Evolutionary conservation across 306 rosid species (phyloP), one percentile per base, ranked within the genome.

Genomic region (Quercus rubra): DNA sequence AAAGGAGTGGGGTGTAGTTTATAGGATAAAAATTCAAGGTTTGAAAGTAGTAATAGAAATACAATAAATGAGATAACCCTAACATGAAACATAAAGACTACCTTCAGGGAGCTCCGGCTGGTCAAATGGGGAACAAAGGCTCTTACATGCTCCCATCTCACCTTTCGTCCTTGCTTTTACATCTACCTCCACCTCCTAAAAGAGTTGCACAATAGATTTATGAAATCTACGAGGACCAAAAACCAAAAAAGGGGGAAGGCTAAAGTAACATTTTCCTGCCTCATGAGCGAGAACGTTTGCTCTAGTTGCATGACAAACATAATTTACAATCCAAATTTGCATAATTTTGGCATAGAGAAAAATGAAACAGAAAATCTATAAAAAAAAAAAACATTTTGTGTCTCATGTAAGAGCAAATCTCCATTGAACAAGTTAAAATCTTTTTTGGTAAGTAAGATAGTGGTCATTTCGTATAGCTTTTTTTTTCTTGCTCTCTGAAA

Each of bases 51-150:
- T 5, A 8, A 46, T 18, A 57, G 27, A 73, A 43, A 3, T 12
- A 28, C 31, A 56, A 55, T 25, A 46, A n/a, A 52, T 1, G 21
- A 41, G 0, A 13, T 23, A 14, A 46, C 8, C 51, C 38, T 3
- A 9, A 33, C 28, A 30, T 27, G 57, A 77, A 77, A 46, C 17
- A 59, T 41, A 49, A 73, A 28, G 69, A 31, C 38, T 91, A 96
- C 99, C 99, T 89, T 96, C 97, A 3, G 90, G 91, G 79, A 96
- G 94, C 81, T 86, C 94, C 5, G 96, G 98, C 93, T 96, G 99
- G 72, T 93, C 91, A 77, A 96, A 93, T 28, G 98, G 99, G n/a
- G 94, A 88, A 73, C 99, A 96, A 13, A 92, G 89, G 3, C 93
- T 86, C 83, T 94, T 94, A 13, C 96, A 91, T 72, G 98, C 98